Conservation (phyloP, 257 asterid species). For the Hygrophila difformis region DNA sequence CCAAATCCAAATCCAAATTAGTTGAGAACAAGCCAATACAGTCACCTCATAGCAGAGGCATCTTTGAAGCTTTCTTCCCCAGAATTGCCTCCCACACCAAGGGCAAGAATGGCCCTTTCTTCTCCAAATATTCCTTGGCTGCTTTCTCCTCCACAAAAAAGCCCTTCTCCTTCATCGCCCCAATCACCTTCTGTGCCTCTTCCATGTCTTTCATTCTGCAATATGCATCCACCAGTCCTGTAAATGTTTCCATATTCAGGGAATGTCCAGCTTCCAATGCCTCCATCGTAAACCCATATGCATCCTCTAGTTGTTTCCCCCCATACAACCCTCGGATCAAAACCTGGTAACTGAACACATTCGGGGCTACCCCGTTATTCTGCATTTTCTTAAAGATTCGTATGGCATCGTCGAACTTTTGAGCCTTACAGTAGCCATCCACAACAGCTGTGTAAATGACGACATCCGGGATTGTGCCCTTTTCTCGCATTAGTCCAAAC, state of each 20-base stretch:
- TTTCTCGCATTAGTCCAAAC: constrained; percentile 79
- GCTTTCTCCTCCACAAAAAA: constrained; percentile 57
- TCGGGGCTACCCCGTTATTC: constrained; percentile 52
- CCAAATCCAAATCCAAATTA: no score
- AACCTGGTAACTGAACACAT: constrained; percentile 51
- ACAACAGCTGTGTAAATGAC: constrained; percentile 84
- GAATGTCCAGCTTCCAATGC: constrained; percentile 73
- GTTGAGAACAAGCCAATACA: no score
- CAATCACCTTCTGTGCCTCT: constrained; percentile 48
- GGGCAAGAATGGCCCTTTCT: constrained; percentile 77
- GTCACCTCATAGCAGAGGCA: constrained; percentile 35
- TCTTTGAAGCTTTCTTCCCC: constrained; percentile 54
- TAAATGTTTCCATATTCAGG: constrained; percentile 52
- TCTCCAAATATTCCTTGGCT: constrained; percentile 52
- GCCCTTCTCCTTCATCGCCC: constrained; percentile 49
- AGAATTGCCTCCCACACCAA: constrained; percentile 83
- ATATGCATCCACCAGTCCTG: constrained; percentile 51
- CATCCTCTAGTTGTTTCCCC: constrained; percentile 61
- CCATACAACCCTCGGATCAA: constrained; percentile 47
- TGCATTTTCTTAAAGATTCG: constrained; percentile 71
- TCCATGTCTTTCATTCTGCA: constrained; percentile 65
- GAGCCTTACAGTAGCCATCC: constrained; percentile 84
- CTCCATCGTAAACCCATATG: constrained; percentile 38
- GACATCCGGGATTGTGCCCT: constrained; percentile 76
- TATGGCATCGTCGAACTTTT: constrained; percentile 60